Evolutionary conservation across 768 basidiomycete species (phyloP).

Genomic region (button mushroom (Agaricus bisporus)): DNA sequence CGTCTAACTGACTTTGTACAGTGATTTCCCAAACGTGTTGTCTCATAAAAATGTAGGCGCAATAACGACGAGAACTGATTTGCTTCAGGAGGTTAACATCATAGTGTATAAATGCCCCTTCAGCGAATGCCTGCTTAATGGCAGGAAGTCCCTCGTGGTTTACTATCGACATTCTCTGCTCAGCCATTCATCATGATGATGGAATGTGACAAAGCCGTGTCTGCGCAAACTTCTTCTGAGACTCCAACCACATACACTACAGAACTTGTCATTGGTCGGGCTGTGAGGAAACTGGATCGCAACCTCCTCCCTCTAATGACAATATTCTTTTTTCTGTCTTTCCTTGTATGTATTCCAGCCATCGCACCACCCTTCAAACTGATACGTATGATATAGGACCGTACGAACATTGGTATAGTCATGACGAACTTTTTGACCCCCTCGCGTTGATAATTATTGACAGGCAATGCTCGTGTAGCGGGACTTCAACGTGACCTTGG

Average conservation of each 20-base stretch:
- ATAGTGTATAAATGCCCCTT: not conserved
- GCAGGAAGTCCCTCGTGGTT: too few species aligned
- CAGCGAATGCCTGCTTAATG: too few species aligned
- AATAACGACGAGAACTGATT: too few species aligned
- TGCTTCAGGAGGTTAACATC: too few species aligned
- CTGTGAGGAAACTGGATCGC: slow-evolving; percentile 5
- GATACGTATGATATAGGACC: slow-evolving; percentile 18
- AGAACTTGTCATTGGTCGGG: not conserved
- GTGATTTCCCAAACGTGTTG: too few species aligned
- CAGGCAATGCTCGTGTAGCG: slow-evolving; percentile 40
- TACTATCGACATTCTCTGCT: not conserved
- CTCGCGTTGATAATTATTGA: not conserved
- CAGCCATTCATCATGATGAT: not conserved
- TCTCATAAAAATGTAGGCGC: too few species aligned
- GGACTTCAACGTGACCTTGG: slow-evolving; percentile 39
- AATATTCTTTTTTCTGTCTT: slow-evolving; percentile 28
- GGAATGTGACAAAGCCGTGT: not conserved
- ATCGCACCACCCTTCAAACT: not conserved
- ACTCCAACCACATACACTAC: not conserved
- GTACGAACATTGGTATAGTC: slow-evolving; percentile 25
- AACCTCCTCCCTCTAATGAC: slow-evolving; percentile 26
- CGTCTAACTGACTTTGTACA: too few species aligned
- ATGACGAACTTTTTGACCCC: not conserved
- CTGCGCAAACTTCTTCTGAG: not conserved
- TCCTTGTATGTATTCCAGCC: slow-evolving; percentile 20